phyloP scores from a whole-genome alignment of 2,329 filamentous ascomycete species.

The Knufia petricola region DNA sequence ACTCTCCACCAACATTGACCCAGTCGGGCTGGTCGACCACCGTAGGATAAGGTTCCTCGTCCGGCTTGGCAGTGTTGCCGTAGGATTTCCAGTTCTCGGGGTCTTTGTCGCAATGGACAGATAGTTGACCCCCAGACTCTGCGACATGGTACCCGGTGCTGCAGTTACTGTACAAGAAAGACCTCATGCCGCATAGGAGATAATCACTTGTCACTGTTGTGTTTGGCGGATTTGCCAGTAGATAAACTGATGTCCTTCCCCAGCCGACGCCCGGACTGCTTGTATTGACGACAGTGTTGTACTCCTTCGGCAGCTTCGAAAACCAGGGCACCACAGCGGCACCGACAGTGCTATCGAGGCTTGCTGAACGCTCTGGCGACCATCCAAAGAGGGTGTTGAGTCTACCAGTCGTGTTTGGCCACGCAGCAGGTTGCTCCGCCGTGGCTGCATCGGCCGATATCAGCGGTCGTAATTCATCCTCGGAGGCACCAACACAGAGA shows the following conservation, averaged over 20 bases:
- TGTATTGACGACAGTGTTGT: conserved; percentile 58
- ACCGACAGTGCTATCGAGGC: conserved; percentile 57
- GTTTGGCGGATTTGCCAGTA: conserved; percentile 46
- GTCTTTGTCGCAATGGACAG: conserved; percentile 48
- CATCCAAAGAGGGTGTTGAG: too few species aligned
- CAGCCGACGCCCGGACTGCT: conserved; percentile 36
- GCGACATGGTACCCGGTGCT: conserved; percentile 50
- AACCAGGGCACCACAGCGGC: conserved; percentile 42
- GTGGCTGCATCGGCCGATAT: too few species aligned
- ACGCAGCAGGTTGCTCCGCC: too few species aligned
- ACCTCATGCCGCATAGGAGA: conserved; percentile 58
- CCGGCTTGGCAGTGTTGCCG: conserved; percentile 28
- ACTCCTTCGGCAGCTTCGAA: conserved; percentile 46
- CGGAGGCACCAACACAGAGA: conserved; percentile 58
- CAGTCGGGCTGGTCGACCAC: conserved; percentile 40
- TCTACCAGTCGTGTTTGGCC: too few species aligned
- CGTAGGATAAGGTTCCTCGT: conserved; percentile 10
- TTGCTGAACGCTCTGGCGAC: too few species aligned
- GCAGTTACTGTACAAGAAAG: conserved; percentile 55
- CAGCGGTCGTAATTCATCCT: conserved; percentile 33
- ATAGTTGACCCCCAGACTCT: conserved; percentile 49
- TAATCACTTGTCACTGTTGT: conserved; percentile 39
- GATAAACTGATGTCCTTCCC: conserved; percentile 56
- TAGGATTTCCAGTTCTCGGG: too few species aligned
- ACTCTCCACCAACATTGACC: conserved; percentile 41